phyloP scores from a whole-genome alignment of 1,284 basidiomycete species.

The Fomes fomentarius region DNA sequence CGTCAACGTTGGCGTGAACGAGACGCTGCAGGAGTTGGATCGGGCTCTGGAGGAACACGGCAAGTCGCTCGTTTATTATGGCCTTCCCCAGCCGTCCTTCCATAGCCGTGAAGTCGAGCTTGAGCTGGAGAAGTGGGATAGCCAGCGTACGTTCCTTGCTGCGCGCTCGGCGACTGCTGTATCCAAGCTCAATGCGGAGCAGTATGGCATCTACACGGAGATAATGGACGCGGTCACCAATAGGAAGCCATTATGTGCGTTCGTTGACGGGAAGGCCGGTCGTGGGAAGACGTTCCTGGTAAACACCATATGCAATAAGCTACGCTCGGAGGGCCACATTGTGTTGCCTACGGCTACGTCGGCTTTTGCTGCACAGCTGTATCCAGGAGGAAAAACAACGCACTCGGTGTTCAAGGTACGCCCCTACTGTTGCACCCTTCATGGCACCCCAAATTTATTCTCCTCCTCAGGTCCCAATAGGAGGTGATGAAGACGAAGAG shows the following conservation, averaged over 20 bases:
- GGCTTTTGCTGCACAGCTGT: constrained; percentile 42
- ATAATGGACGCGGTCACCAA: constrained; percentile 30
- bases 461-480: constrained; percentile 37
- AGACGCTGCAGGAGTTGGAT: constrained; percentile 29
- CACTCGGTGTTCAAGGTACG: constrained; percentile 40
- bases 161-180: constrained; percentile 26
- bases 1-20: constrained; percentile 27
- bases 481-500: constrained; percentile 35
- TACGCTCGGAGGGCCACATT: constrained; percentile 33
- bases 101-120: constrained; percentile 31
- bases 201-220: constrained; percentile 32
- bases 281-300: constrained; percentile 44
- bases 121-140: constrained; percentile 33
- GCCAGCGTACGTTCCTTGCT: constrained; percentile 17
- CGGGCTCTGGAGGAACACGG: constrained; percentile 30
- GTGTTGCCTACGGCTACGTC: constrained; percentile 41
- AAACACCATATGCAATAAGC: constrained; percentile 36
- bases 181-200: constrained; percentile 34
- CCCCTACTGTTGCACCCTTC: neutral
- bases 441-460: no score
- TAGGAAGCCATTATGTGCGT: constrained; percentile 27
- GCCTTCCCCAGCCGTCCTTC: constrained; percentile 34
- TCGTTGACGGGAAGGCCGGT: constrained; percentile 44
- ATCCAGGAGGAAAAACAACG: constrained; percentile 42
- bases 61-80: constrained; percentile 28